phyloP scores from a whole-genome alignment of 2,329 filamentous ascomycete species.

The Cercospora zeae-maydis region DNA sequence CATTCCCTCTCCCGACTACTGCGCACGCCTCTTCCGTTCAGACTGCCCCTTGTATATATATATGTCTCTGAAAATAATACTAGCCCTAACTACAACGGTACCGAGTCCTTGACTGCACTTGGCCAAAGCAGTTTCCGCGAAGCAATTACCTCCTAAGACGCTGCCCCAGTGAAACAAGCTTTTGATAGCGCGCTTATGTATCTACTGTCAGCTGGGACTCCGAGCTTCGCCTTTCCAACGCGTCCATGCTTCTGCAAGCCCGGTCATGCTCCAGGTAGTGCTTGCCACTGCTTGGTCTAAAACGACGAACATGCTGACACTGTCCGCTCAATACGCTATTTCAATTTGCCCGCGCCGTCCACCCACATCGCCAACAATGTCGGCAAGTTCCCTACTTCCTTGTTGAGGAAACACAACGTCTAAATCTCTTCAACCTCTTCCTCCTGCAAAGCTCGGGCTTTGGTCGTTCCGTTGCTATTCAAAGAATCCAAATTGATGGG shows the following conservation, averaged over 20 bases:
- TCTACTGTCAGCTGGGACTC: too few relatives aligned
- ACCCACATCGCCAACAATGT: not conserved
- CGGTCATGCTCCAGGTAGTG: not conserved
- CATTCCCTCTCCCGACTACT: not conserved
- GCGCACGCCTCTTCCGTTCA: not conserved
- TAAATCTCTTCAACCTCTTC: conserved; percentile 39
- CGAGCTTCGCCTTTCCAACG: not conserved
- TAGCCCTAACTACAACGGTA: too few relatives aligned
- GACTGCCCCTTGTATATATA: too few relatives aligned
- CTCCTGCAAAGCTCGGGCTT: conserved; percentile 28
- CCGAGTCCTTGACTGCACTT: too few relatives aligned
- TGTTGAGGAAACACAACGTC: not conserved
- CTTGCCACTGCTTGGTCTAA: not conserved
- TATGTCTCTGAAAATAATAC: too few relatives aligned
- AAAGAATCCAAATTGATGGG: conserved; percentile 22
- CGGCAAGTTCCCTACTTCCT: too few relatives aligned
- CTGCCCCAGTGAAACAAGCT: too few relatives aligned
- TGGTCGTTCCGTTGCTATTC: conserved; percentile 45
- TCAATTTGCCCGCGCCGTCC: not conserved
- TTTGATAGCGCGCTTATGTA: too few relatives aligned
- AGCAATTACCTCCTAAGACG: too few relatives aligned
- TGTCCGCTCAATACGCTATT: conserved; percentile 4
- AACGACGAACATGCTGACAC: not conserved
- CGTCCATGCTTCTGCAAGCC: not conserved
- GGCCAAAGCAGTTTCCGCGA: too few relatives aligned